Conservation (phyloP, 441 rosid genomes). For the Corymbia citriodora region DNA sequence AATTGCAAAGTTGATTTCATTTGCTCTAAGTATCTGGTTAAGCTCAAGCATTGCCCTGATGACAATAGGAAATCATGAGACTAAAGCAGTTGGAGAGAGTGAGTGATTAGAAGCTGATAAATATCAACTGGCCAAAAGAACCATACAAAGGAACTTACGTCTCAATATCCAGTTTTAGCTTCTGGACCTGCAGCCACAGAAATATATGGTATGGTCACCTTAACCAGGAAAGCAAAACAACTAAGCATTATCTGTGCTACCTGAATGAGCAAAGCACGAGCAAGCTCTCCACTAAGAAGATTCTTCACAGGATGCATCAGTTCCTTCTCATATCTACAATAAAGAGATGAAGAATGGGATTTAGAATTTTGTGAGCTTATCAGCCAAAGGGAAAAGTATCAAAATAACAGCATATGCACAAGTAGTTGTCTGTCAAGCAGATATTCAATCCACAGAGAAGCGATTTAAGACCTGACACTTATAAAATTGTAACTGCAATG, state of each 20-base stretch:
- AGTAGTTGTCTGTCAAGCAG: background rate
- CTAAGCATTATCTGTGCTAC: conserved; percentile 28
- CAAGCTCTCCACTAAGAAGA: conserved; percentile 94
- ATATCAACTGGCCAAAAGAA: background rate
- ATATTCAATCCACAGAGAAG: background rate
- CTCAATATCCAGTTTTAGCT: conserved; percentile 90
- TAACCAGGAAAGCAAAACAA: conserved; percentile 4
- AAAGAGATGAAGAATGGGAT: background rate
- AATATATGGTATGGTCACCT: conserved; percentile 9
- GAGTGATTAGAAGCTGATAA: background rate
- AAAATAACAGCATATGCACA: background rate
- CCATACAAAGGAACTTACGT: conserved; percentile 50
- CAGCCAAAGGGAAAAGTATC: background rate
- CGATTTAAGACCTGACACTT: background rate
- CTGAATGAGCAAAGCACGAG: conserved; percentile 94
- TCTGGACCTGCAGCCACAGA: conserved; percentile 74
- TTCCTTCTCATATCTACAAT: conserved; percentile 83
- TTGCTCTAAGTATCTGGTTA: conserved; percentile 94
- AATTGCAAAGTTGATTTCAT: conserved; percentile 95
- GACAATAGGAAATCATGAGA: conserved; percentile 10
- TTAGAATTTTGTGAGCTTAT: background rate
- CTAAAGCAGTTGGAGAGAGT: conserved; percentile 16
- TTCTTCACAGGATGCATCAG: conserved; percentile 81
- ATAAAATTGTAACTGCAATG: background rate
- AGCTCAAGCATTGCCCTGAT: conserved; percentile 96